phyloP scores from a whole-genome alignment of 768 basidiomycete species.

The Pleurotus ostreatus region DNA sequence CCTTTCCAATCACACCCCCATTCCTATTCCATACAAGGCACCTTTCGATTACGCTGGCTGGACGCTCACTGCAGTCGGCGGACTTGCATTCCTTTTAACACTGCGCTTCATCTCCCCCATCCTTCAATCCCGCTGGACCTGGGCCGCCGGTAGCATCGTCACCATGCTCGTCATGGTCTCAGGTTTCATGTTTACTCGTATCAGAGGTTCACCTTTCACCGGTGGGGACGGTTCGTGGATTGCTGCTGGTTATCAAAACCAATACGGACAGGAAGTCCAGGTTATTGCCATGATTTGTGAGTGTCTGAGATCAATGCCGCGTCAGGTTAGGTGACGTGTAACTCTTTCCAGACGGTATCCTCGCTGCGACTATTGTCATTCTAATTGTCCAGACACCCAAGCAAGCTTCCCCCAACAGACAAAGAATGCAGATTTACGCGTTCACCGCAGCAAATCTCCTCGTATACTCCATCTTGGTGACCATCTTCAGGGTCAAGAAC shows the following conservation, averaged over 20 bases:
- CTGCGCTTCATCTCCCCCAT: conserved; percentile 63
- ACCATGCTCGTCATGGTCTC: conserved; percentile 80
- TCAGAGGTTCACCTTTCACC: conserved; percentile 72
- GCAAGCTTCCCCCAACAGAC: conserved; percentile 65
- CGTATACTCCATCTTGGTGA: conserved; percentile 82
- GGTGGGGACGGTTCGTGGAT: conserved; percentile 74
- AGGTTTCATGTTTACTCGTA: conserved; percentile 96
- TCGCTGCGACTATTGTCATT: conserved; percentile 77
- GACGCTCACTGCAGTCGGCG: conserved; percentile 39
- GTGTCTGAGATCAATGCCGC: conserved; percentile 25
- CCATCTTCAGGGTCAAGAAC: conserved; percentile 89
- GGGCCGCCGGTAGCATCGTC: conserved; percentile 60
- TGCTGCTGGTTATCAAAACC: conserved; percentile 83
- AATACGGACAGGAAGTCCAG: conserved; percentile 90
- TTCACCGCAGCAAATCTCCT: conserved; percentile 82
- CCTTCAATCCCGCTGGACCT: conserved; percentile 70
- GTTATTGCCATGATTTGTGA: conserved; percentile 82
- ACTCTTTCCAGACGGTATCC: conserved; percentile 65
- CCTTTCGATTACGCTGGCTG: conserved; percentile 73
- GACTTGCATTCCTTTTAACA: conserved; percentile 43
- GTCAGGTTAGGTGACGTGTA: no score
- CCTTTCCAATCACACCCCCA: conserved; percentile 69
- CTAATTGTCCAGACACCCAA: conserved; percentile 79
- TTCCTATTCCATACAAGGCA: conserved; percentile 75
- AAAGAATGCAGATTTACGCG: conserved; percentile 84